Conservation (phyloP, 1,284 basidiomycete species). For the Flammula alnicola region DNA sequence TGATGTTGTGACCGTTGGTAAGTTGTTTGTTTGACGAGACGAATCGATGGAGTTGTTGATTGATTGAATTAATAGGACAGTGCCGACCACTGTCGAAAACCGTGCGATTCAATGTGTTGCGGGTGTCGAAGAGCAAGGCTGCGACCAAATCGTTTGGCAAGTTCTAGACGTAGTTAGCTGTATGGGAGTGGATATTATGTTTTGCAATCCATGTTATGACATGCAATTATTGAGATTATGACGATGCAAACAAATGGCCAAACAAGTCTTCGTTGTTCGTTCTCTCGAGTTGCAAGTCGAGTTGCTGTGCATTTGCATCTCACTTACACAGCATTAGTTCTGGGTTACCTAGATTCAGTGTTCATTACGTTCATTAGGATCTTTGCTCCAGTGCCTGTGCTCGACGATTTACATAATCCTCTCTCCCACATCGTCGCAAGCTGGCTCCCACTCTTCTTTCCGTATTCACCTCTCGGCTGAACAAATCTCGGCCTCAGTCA, state of each 20-base stretch:
- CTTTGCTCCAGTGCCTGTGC: constrained; percentile 3
- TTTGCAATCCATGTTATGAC: constrained; percentile 18
- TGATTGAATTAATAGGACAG: constrained; percentile 64
- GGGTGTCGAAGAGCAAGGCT: constrained; percentile 90
- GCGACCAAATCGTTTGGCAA: constrained; percentile 90
- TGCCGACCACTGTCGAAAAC: constrained; percentile 99
- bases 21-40: constrained; percentile 36
- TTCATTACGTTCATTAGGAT: constrained; percentile 7
- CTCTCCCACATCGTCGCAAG: constrained; percentile 38
- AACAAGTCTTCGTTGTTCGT: constrained; percentile 30
- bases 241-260: constrained; percentile 36
- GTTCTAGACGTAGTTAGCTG: constrained; percentile 62
- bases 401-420: constrained; percentile 17
- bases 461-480: constrained; percentile 70
- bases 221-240: constrained; percentile 17
- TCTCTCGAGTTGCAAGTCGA: too few species aligned
- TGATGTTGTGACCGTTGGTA: constrained; percentile 95
- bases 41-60: constrained; percentile 10
- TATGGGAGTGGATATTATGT: constrained; percentile 26
- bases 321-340: too few species aligned
- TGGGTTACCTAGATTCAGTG: constrained; percentile 12
- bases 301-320: too few species aligned
- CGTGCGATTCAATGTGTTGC: constrained; percentile 97
- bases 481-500: constrained; percentile 72
- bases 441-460: constrained; percentile 83